Evolutionary conservation across 2,329 filamentous ascomycete species (phyloP).

Genomic region (Nannizzia gypsea): DNA sequence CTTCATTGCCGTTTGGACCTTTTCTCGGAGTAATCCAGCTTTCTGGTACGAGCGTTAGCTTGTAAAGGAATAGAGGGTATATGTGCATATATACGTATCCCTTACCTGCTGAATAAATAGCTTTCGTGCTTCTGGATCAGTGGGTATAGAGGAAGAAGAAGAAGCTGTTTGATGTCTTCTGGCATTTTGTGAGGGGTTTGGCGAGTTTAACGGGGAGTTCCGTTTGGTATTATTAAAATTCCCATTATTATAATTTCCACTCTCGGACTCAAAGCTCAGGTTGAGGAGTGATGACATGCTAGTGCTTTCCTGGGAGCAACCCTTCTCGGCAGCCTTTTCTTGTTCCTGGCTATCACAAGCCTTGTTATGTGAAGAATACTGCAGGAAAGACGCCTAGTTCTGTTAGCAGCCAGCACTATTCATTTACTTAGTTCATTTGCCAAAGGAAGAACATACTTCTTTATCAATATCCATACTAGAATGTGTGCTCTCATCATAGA

Average conservation of each 20-base stretch:
- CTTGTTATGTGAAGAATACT: conserved; percentile 1
- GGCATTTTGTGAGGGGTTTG: conserved; percentile 15
- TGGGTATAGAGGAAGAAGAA: conserved; percentile 19
- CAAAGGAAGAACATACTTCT: conserved; percentile 13
- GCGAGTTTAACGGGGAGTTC: conserved; percentile 8
- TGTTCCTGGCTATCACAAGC: background rate
- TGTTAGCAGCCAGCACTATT: conserved; percentile 1
- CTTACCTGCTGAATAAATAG: conserved; percentile 32
- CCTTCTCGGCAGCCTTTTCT: background rate
- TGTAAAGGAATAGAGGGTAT: background rate
- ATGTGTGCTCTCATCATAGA: conserved; percentile 16
- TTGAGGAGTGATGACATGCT: conserved; percentile 14
- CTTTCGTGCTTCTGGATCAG: conserved; percentile 28
- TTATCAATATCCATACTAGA: conserved; percentile 12
- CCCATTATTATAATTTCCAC: conserved; percentile 8
- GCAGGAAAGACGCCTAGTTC: conserved; percentile 7
- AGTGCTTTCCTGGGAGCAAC: conserved; percentile 9
- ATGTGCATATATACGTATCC: too few species aligned
- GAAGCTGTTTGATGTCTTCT: background rate
- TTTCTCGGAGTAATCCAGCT: conserved; percentile 29
- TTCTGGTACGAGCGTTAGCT: conserved; percentile 20
- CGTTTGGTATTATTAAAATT: conserved; percentile 8
- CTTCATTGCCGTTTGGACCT: conserved; percentile 32
- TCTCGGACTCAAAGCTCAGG: conserved; percentile 14
- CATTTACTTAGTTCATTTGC: background rate